Base-by-base conservation (phyloP, 148 eudicot genomes). In the Limonium bicolor region DNA sequence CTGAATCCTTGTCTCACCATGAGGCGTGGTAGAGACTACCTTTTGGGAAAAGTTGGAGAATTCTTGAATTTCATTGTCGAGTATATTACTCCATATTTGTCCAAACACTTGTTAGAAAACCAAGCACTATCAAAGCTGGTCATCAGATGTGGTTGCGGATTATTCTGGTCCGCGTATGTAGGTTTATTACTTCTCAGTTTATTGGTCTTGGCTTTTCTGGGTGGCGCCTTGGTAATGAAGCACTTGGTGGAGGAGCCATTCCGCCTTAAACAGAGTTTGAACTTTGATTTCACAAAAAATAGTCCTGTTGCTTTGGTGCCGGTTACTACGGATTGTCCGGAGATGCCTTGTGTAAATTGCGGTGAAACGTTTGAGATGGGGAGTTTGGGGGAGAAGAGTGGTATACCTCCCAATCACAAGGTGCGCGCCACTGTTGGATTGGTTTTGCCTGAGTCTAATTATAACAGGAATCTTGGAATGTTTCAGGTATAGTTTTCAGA, bases 401-500 rank as follows among this genome's bases (percentile, higher is more conserved):
- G 60, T 36, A 52, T 90, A 48, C 75, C 87, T 46, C 51, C 25
- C 30, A 65, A 70, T 60, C 84, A 84, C 25, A 81, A 82, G 65
- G 54, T 84, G 71, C 66, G 69, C 73, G 82, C 67, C 21, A 73
- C 71, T 39, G 67, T 86, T 38, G 55, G 62, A 7, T 59, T 86
- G 67, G 67, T 59, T 16, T 44, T 86, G 66, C 96, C 96, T 0
- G 96, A 86, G 52, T 86, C 97, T 7, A 85, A 80, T 38, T 84
- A 84, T 47, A 90, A 90, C 60, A 66, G 66, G 51, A 72, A 80
- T 47, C 75, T 90, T 51, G 97, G 95, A 48, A 67, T 80, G 20
- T 90, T 90, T 59, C 97, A 90, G 95, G 95, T 90, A 70, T 20
- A 1, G n/a, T n/a, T n/a, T n/a, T n/a, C n/a, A n/a, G n/a, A n/a